phyloP scores from a whole-genome alignment of 148 eudicot species.

The Vaccinium corymbosum region DNA sequence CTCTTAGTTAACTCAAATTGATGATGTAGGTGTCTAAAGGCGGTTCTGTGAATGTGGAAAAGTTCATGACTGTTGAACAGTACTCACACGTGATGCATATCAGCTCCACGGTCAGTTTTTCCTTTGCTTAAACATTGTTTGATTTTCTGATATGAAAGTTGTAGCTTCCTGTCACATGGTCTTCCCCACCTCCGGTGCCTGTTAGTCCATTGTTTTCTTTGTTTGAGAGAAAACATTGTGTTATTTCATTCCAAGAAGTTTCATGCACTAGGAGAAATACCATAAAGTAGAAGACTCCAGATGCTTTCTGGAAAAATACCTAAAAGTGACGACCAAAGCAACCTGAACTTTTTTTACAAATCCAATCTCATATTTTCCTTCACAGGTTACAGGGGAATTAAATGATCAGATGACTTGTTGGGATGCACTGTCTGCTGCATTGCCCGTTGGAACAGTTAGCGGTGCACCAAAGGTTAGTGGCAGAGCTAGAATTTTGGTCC shows the following conservation, averaged over 20 bases:
- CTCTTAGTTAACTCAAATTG: not conserved
- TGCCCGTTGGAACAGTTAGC: constrained; percentile 95
- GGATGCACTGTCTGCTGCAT: constrained; percentile 84
- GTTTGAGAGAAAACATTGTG: not conserved
- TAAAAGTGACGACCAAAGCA: not conserved
- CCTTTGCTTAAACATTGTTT: constrained; percentile 6
- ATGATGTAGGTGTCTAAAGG: constrained; percentile 70
- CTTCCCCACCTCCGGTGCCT: not conserved
- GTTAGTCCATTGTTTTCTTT: not conserved
- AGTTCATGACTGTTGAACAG: constrained; percentile 79
- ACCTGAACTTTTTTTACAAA: constrained; percentile 3
- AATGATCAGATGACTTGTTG: constrained; percentile 68
- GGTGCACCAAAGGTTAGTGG: constrained; percentile 86
- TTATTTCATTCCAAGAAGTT: not conserved
- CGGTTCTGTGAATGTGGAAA: constrained; percentile 85
- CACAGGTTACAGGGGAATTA: constrained; percentile 84
- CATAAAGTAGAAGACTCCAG: not conserved
- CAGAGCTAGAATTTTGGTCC: no score
- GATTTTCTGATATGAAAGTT: not conserved
- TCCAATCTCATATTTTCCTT: not conserved
- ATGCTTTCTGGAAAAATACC: not conserved
- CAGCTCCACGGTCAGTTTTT: constrained; percentile 82
- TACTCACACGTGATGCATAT: constrained; percentile 98
- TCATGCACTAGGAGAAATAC: no score
- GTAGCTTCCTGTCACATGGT: not conserved